These are phyloP conservation scores for Cyberlindnera meyerae DNA, from an alignment of 805 yeast species.

Conservation along the genomic window DNA sequence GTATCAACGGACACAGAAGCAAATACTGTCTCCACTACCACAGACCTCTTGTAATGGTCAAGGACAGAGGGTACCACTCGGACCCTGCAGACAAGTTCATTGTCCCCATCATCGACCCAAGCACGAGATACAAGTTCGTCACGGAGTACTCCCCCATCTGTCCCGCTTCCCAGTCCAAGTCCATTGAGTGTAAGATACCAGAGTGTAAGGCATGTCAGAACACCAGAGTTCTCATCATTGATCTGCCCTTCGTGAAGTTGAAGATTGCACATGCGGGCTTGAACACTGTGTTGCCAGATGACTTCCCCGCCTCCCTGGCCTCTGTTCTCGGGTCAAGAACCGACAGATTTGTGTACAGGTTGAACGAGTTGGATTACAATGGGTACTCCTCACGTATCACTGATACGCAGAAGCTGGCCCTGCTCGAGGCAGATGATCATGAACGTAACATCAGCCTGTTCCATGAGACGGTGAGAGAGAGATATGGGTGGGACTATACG, in stretches of 20 bases:
- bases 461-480: too few relatives aligned
- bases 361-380: too few relatives aligned
- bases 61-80: constrained; percentile 1
- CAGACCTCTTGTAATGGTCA: constrained; percentile 1
- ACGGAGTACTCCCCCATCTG: not conserved
- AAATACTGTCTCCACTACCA: not conserved
- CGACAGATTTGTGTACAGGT: not conserved
- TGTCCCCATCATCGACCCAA: not conserved
- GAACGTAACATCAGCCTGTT: too few relatives aligned
- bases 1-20: constrained; percentile 1
- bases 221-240: not conserved
- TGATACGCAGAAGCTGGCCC: too few relatives aligned
- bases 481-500: too few relatives aligned
- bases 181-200: not conserved
- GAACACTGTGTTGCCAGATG: not conserved
- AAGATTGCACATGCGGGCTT: not conserved
- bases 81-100: not conserved
- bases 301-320: not conserved
- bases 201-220: not conserved
- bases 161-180: not conserved
- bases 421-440: too few relatives aligned
- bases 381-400: too few relatives aligned
- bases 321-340: not conserved
- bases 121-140: not conserved
- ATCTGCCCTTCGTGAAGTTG: not conserved